Conservation (phyloP, 2,329 filamentous ascomycete species). For the Colletotrichum navitas region DNA sequence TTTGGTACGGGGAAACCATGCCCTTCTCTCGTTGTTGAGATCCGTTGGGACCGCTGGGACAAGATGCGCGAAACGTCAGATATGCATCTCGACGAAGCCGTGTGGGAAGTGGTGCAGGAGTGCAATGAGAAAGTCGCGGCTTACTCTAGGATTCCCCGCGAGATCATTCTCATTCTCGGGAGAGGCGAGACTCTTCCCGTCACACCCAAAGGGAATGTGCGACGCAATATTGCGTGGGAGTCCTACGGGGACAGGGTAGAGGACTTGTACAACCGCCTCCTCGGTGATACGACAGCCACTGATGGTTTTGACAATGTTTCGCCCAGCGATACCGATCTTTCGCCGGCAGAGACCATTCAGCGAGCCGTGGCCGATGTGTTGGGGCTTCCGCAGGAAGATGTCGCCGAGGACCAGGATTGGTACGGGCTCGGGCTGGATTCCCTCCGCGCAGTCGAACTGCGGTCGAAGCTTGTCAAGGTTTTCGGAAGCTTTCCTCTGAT, state of each 20-base stretch:
- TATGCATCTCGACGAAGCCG: slow-evolving; percentile 1
- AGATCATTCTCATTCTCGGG: background rate
- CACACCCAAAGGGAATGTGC: slow-evolving; percentile 32
- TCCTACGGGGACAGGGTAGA: slow-evolving; percentile 11
- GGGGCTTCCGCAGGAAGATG: background rate
- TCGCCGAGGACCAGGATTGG: slow-evolving; percentile 6
- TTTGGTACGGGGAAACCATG: slow-evolving; percentile 25
- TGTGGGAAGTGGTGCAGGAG: slow-evolving; percentile 8
- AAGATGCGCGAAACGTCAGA: background rate
- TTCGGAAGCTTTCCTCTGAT: slow-evolving; percentile 31
- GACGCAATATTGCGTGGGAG: slow-evolving; percentile 23
- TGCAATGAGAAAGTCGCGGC: slow-evolving; percentile 15
- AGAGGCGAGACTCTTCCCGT: slow-evolving; percentile 13
- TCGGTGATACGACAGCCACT: background rate
- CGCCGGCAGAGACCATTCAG: background rate
- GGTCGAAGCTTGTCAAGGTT: slow-evolving; percentile 8
- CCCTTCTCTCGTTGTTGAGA: slow-evolving; percentile 26
- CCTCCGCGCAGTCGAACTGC: slow-evolving; percentile 15
- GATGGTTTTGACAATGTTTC: no score
- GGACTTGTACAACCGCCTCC: slow-evolving; percentile 7
- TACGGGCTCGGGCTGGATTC: slow-evolving; percentile 36
- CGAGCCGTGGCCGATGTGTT: background rate
- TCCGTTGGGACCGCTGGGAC: slow-evolving; percentile 14
- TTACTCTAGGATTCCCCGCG: slow-evolving; percentile 25
- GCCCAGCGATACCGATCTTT: no score